These are phyloP conservation scores for Rhynchospora breviuscula DNA, from an alignment of 176 grass and related monocot species.

Conservation along the genomic window DNA sequence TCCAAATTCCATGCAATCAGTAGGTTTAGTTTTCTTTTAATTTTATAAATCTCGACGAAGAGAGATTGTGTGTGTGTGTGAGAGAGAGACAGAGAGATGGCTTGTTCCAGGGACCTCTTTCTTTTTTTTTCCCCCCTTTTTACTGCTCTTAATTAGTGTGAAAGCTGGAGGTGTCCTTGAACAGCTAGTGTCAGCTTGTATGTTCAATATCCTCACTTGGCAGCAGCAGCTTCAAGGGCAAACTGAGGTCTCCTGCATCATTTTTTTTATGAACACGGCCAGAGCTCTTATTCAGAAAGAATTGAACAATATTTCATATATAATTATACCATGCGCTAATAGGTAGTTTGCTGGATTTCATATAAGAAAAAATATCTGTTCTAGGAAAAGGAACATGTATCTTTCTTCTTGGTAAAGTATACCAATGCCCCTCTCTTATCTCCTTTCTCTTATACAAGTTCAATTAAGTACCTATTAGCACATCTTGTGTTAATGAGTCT, in stretches of 20 bases:
- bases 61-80: not conserved
- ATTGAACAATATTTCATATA: not conserved
- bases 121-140: not conserved
- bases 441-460: too few species aligned
- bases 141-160: not conserved
- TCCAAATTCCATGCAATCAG: conserved; percentile 33
- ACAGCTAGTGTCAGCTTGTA: not conserved
- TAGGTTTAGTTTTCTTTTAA: conserved; percentile 2
- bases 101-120: not conserved
- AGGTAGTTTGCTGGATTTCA: not conserved
- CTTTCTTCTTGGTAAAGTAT: not conserved
- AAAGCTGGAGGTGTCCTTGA: not conserved
- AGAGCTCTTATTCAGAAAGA: not conserved
- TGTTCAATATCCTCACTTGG: conserved; percentile 13
- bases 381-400: not conserved
- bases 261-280: not conserved
- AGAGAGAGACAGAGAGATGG: not conserved
- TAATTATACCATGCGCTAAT: not conserved
- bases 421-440: not conserved
- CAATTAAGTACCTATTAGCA: too few species aligned
- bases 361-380: not conserved
- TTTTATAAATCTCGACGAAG: conserved; percentile 9
- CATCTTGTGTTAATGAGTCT: not conserved
- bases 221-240: not conserved
- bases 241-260: not conserved